Evolutionary conservation across 306 rosid species (phyloP).

Genomic region (Fragaria iinumae): DNA sequence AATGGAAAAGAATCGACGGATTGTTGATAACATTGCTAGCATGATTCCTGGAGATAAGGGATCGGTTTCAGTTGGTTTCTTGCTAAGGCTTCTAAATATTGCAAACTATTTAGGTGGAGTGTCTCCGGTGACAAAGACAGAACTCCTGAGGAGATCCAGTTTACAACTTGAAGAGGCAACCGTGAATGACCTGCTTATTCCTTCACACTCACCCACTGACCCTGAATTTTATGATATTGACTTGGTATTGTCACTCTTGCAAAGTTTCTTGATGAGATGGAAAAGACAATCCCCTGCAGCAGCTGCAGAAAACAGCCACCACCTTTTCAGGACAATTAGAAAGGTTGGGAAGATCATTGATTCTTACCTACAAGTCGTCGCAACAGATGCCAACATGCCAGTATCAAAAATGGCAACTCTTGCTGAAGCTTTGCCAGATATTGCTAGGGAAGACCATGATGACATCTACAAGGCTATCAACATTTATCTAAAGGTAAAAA

Average conservation of each 20-base stretch:
- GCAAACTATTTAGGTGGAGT: slow-evolving; percentile 65
- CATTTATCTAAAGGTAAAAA: slow-evolving; percentile 82
- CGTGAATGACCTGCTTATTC: slow-evolving; percentile 65
- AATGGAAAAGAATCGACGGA: slow-evolving; percentile 44
- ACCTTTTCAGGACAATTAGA: slow-evolving; percentile 50
- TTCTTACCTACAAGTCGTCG: slow-evolving; percentile 84
- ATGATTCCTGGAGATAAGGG: slow-evolving; percentile 85
- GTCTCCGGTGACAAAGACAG: slow-evolving; percentile 63
- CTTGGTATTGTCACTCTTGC: slow-evolving; percentile 63
- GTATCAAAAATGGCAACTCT: slow-evolving; percentile 63
- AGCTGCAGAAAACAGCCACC: slow-evolving; percentile 40
- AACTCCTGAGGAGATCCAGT: slow-evolving; percentile 68
- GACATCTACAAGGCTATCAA: slow-evolving; percentile 82
- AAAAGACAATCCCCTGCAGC: slow-evolving; percentile 59
- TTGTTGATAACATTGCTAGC: slow-evolving; percentile 70
- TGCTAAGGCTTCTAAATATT: slow-evolving; percentile 61
- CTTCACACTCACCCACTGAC: slow-evolving; percentile 53
- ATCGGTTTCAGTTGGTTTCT: slow-evolving; percentile 76
- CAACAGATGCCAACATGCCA: slow-evolving; percentile 69
- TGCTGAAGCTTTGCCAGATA: slow-evolving; percentile 73
- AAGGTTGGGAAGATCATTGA: slow-evolving; percentile 79
- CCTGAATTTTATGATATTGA: slow-evolving; percentile 64
- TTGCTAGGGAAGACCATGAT: slow-evolving; percentile 71
- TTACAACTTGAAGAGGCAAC: slow-evolving; percentile 79
- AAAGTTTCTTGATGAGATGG: slow-evolving; percentile 69